Conservation (phyloP, 2,329 filamentous ascomycete genomes). For the Neofusicoccum umdonicola region DNA sequence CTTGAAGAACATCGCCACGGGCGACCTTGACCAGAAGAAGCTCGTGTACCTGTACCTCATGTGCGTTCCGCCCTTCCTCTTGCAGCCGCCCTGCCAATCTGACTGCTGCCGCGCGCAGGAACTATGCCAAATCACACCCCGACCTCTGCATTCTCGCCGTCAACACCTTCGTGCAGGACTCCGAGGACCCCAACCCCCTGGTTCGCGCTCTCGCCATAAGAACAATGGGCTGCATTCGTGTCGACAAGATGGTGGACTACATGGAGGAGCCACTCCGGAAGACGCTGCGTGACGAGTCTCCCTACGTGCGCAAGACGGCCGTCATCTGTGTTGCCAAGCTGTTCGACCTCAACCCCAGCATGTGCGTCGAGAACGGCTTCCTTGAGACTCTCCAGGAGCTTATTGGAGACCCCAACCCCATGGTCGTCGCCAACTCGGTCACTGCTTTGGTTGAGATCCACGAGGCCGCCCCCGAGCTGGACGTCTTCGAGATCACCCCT, state of each 20-base stretch:
- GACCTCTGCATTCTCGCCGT: slow-evolving; percentile 98
- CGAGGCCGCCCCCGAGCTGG: slow-evolving; percentile 87
- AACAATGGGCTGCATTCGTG: slow-evolving; percentile 97
- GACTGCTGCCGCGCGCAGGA: slow-evolving; percentile 56
- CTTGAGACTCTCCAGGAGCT: slow-evolving; percentile 90
- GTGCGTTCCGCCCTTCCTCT: slow-evolving; percentile 50
- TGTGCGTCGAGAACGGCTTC: slow-evolving; percentile 97
- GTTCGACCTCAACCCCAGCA: slow-evolving; percentile 86
- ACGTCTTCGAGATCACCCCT: slow-evolving; percentile 77
- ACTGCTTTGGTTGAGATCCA: slow-evolving; percentile 88
- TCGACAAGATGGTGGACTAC: slow-evolving; percentile 99
- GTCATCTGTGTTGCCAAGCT: slow-evolving; percentile 97
- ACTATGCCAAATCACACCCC: slow-evolving; percentile 98
- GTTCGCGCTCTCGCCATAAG: slow-evolving; percentile 92
- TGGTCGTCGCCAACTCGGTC: slow-evolving; percentile 98
- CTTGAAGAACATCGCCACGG: slow-evolving; percentile 96
- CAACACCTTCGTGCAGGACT: slow-evolving; percentile 98
- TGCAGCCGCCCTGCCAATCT: slow-evolving; percentile 9
- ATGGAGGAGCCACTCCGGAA: slow-evolving; percentile 98
- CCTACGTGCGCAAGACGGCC: slow-evolving; percentile 96
- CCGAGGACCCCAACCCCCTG: slow-evolving; percentile 95
- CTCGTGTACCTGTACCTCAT: slow-evolving; percentile 98
- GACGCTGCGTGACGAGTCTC: slow-evolving; percentile 93
- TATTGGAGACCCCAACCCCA: slow-evolving; percentile 96
- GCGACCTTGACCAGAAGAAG: slow-evolving; percentile 97